Evolutionary conservation across 2,329 filamentous ascomycete genomes (phyloP).

Genomic region (Clarireedia paspali): DNA sequence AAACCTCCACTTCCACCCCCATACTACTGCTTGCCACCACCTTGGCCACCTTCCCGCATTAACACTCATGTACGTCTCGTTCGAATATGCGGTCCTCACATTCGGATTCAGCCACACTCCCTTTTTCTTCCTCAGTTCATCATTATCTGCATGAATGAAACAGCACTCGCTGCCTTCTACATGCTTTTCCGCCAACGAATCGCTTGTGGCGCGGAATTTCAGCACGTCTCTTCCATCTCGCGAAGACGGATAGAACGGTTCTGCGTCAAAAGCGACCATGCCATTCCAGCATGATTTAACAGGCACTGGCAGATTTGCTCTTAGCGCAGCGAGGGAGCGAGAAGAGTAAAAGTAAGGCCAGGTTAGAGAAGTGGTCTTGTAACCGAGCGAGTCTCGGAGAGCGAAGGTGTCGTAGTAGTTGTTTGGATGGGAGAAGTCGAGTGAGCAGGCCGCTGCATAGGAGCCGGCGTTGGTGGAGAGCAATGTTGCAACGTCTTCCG

Average conservation of each 20-base stretch:
- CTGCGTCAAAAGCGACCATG: conserved; percentile 43
- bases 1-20: conserved; percentile 1
- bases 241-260: conserved; percentile 39
- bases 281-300: conserved; percentile 51
- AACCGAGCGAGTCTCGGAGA: conserved; percentile 38
- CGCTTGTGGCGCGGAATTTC: conserved; percentile 53
- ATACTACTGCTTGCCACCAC: background rate
- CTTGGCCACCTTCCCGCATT: conserved; percentile 15
- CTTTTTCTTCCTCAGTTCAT: conserved; percentile 37
- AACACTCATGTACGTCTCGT: conserved; percentile 35
- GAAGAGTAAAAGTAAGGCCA: conserved; percentile 51
- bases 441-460: conserved; percentile 53
- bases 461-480: conserved; percentile 48
- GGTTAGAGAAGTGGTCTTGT: conserved; percentile 40
- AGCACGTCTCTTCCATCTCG: conserved; percentile 28
- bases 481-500: conserved; percentile 45
- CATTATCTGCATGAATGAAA: conserved; percentile 60
- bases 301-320: conserved; percentile 40
- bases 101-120: conserved; percentile 62
- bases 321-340: conserved; percentile 45
- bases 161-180: conserved; percentile 78
- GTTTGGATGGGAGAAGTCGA: conserved; percentile 49
- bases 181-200: conserved; percentile 52
- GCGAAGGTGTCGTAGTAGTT: conserved; percentile 57
- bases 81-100: conserved; percentile 58